Base-by-base conservation (phyloP, 2,329 filamentous ascomycete species). In the Bipolaris cookei region DNA sequence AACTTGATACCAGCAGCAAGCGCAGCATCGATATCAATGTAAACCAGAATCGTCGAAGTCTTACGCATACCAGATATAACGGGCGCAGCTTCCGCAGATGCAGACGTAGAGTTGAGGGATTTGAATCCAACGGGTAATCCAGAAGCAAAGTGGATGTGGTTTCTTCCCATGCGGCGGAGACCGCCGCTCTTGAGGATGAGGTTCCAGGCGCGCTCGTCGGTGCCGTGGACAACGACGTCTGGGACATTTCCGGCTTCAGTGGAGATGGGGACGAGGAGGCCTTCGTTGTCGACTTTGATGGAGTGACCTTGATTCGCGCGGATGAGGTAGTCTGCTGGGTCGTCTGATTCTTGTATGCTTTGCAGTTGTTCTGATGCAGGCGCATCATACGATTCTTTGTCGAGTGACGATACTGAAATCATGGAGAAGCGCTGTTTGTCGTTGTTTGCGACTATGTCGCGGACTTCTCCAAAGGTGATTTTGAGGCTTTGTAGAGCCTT, bases 251-350 rank as follows among this genome's bases (percentile, higher is more conserved):
- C 83, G 6, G 73, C 77, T 32, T 83, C 83, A 0, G 45, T 18
- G 0, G 70, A 88, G 55, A 97, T 81, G 6, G 88, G 87, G 18
- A 82, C 83, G 3, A 97, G 84, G 2, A 96, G 83, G 0, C 84
- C 84, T 44, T 88, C 86, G n/a, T 86, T 86, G 25, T 91, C 88
- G 34, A 88, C 79, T 70, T 87, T 86, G 72, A 99, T 90, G 68
- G 87, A 92, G 80, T 98, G 95, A 52, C 95, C 95, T 79, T 98
- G 95, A 72, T 96, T 97, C 25, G 95, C 95, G 69, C 95, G 92
- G 78, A 99, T 97, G 30, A 96, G 83, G 80, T 88, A 97, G 75
- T 90, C 83, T 0, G 82, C 76, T 0, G 91, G 83, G 47, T 89
- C 80, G 7, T 75, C 73, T 6, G 64, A 64, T 30, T 68, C 62